Evolutionary conservation across 192 early-diverging fungal species (phyloP), one percentile per base, ranked within the genome.

Genomic region (Entomortierella chlamydospora): DNA sequence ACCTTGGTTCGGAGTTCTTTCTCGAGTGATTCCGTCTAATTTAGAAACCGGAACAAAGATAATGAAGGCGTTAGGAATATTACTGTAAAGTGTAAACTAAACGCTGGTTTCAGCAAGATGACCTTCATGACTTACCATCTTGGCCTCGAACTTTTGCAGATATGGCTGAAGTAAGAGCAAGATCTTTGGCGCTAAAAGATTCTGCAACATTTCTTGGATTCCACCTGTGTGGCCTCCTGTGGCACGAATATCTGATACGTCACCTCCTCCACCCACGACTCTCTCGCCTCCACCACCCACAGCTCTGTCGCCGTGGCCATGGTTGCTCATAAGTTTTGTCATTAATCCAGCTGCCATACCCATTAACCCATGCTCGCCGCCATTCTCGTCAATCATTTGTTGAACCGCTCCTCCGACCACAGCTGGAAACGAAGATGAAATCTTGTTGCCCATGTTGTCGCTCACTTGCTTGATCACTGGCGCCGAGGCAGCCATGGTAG

Each of bases 391-490:
- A 52, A 68, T 60, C 51, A 77, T 15, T 30, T 68, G 43, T 23
- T 77, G 73, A 22, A 77, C 37, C 0, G 66, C 73, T 0, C 59
- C 54, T 12, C 65, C 73, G 22, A 77, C 62, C 4, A 54, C 65
- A 10, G 59, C 55, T 0, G 73, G 73, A 23, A 77, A 42, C 4
- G 53, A 37, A 0, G 54, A 56, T 8, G 73, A 77, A 22, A 77
- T 5, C 22, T 77, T 77, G 31, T 50, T 49, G 12, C 54, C 58
- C 59, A 77, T 68, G 61, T 68, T 77, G 20, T 57, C 66, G n/a
- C 73, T 77, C 31, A 68, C 73, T 22, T 77, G 73, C 26, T 77
- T 68, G 54, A 77, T 68, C 33, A 77, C 61, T 4, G 73, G 73
- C 15, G 17, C 31, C 1, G 73, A 68, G 18, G 73, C 73, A 1